A percentile compares a stretch with the other conserved stretches of the same genome.
phyloP scores from a whole-genome alignment of 805 yeast species.

The Nakazawaea laoshanensis region DNA sequence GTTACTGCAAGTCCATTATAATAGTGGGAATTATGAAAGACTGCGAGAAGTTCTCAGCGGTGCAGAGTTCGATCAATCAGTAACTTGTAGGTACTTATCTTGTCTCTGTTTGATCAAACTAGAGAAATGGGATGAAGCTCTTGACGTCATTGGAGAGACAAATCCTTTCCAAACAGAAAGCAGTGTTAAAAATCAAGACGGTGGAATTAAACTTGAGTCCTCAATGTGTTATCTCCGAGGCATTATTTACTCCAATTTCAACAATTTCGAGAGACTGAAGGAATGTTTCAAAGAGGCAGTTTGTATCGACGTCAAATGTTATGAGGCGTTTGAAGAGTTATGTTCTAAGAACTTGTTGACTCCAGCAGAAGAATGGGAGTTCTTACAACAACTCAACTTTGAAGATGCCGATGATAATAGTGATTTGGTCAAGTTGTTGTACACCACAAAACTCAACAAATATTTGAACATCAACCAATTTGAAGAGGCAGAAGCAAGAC shows the following conservation, averaged over 20 bases:
- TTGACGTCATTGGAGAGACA: slow-evolving; percentile 74
- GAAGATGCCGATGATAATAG: slow-evolving; percentile 71
- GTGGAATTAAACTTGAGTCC: slow-evolving; percentile 82
- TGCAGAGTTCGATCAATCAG: slow-evolving; percentile 47
- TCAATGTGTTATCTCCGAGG: slow-evolving; percentile 85
- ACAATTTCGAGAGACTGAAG: slow-evolving; percentile 79
- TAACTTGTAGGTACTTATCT: slow-evolving; percentile 74
- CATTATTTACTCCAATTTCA: slow-evolving; percentile 69
- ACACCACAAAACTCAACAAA: slow-evolving; percentile 70
- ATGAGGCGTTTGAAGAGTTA: slow-evolving; percentile 82
- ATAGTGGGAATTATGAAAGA: slow-evolving; percentile 67
- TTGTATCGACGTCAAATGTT: slow-evolving; percentile 81
- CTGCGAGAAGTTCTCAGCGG: slow-evolving; percentile 65
- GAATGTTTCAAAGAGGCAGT: slow-evolving; percentile 85
- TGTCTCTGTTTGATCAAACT: slow-evolving; percentile 66
- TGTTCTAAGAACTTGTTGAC: slow-evolving; percentile 65
- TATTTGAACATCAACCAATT: slow-evolving; percentile 50
- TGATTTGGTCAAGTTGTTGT: slow-evolving; percentile 69
- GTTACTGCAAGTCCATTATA: slow-evolving; percentile 85
- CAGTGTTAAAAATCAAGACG: slow-evolving; percentile 45
- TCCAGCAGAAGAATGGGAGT: slow-evolving; percentile 83
- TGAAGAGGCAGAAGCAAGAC: slow-evolving; percentile 55
- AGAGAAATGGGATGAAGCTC: slow-evolving; percentile 80
- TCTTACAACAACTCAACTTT: slow-evolving; percentile 56
- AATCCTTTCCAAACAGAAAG: slow-evolving; percentile 53